Evolutionary conservation across 257 asterid species (phyloP).

Genomic region (Eustoma russellianum): DNA sequence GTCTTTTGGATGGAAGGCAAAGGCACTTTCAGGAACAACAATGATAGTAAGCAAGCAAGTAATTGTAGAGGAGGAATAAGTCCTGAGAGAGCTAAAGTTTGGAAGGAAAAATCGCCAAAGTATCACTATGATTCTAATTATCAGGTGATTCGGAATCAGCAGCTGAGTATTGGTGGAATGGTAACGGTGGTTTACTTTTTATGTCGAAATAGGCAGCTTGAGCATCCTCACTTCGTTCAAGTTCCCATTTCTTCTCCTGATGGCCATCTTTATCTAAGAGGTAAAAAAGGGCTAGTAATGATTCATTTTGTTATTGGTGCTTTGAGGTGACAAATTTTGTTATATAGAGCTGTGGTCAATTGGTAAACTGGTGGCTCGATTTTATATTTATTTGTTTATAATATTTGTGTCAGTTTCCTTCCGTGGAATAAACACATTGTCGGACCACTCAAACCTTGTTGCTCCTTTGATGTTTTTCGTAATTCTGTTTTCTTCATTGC

Average conservation of each 20-base stretch:
- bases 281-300: constrained; percentile 16
- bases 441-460: no score
- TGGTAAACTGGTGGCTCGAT: no score
- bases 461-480: no score
- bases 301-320: no score
- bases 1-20: constrained; percentile 36
- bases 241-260: constrained; percentile 71
- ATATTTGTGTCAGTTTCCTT: no score
- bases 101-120: constrained; percentile 88
- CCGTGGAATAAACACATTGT: no score
- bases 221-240: constrained; percentile 98
- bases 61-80: constrained; percentile 17
- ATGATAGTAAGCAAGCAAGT: not conserved
- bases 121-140: constrained; percentile 38
- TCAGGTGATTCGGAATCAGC: constrained; percentile 24
- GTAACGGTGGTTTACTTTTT: constrained; percentile 78
- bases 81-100: constrained; percentile 86
- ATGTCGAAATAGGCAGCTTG: constrained; percentile 71
- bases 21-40: constrained; percentile 26
- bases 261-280: constrained; percentile 71
- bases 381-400: not conserved
- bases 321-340: no score
- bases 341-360: no score
- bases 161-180: constrained; percentile 20
- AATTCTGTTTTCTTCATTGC: no score